Evolutionary conservation across 768 basidiomycete species (phyloP), one percentile per base, ranked within the genome.

Genomic region (Boletus pseudopeckii): DNA sequence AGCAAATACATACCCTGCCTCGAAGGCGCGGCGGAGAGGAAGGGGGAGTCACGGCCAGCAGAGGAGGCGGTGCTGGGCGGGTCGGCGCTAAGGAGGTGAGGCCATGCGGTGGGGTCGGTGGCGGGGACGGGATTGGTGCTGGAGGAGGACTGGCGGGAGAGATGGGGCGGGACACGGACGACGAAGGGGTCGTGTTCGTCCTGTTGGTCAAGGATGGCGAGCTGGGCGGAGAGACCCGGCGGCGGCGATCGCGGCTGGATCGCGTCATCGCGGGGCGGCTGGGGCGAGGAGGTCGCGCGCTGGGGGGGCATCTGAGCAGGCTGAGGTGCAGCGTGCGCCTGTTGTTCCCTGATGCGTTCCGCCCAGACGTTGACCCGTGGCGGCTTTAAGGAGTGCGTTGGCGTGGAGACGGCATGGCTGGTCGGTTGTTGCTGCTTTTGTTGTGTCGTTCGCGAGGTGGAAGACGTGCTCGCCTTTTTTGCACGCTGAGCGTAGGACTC

Each of bases 401-500:
- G 39, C 1, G 60, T 5, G 30, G 38, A 1, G 9, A 9, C 22
- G 1, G n/a, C 50, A 57, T 45, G 50, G 24, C 10, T 10, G 28
- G 51, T 33, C 0, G 20, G 41, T 24, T 42, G 62, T 46, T 32
- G 55, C 22, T 43, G 47, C 24, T 28, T 59, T 44, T 42, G 45
- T 2, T 44, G 43, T 13, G 48, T 34, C 8, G 42, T 15, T 22
- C 22, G 45, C 26, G 43, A 5, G 32, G 34, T 15, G 7, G 60
- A 39, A 26, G 63, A 54, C 40, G 54, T 39, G 45, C 47, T 60
- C 48, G 77, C 77, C 62, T 75, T 79, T 70, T 75, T 79, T 54
- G 77, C 80, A 42, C 75, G 76, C 46, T 82, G 75, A 36, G 80
- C 81, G 58, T 86, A 86, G 28, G 84, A 85, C 45, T 83, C 75